Evolutionary conservation across 371 early-diverging fungal species (phyloP).

Genomic region (Zychaea mexicana): DNA sequence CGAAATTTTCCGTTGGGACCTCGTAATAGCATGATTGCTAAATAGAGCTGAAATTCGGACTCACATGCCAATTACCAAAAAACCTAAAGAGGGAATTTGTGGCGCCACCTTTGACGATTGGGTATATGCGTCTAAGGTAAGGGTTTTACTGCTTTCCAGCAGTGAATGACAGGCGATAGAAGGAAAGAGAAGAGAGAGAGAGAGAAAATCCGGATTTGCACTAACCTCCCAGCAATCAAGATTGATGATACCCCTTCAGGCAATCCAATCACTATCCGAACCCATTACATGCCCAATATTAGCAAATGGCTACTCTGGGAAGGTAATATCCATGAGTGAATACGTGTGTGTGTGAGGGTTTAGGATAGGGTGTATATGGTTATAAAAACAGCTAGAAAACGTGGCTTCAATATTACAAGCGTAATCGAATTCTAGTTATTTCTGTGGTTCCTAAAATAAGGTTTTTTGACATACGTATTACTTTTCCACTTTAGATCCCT

Average conservation of each 20-base stretch:
- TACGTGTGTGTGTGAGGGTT: too few species aligned
- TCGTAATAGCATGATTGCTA: neutral
- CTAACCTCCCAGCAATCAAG: conserved; percentile 32
- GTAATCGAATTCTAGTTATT: too few species aligned
- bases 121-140: conserved; percentile 67
- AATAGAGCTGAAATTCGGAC: neutral
- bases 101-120: conserved; percentile 81
- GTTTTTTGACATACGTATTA: too few species aligned
- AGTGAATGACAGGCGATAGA: too few species aligned
- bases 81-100: conserved; percentile 72
- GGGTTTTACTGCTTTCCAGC: neutral
- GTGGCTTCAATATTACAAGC: too few species aligned
- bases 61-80: neutral
- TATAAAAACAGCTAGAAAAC: too few species aligned
- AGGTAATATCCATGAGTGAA: too few species aligned
- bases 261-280: conserved; percentile 44
- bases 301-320: conserved; percentile 91
- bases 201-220: neutral
- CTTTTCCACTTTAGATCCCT: conserved; percentile 81
- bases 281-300: conserved; percentile 71
- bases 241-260: conserved; percentile 58
- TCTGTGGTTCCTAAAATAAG: too few species aligned
- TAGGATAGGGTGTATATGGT: too few species aligned
- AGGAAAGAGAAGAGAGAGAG: neutral
- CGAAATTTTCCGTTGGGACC: neutral